Evolutionary conservation across 805 yeast genomes (phyloP), one percentile per base, ranked within the genome.

Genomic region (Suhomyces kilbournensis): DNA sequence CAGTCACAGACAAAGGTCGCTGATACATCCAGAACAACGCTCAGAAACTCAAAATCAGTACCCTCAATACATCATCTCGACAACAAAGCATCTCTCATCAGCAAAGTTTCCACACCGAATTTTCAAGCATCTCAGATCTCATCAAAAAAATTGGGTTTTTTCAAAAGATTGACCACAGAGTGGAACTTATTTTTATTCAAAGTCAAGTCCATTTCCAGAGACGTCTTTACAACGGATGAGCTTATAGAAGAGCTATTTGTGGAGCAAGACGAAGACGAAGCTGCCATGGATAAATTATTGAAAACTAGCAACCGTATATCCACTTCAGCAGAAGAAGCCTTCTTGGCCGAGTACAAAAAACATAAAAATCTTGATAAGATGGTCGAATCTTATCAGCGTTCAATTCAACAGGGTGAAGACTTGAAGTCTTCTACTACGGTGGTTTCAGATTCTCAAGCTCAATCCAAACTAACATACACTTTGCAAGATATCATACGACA

Each of bases 191-290:
- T 60, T 54, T 66, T 54, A 52, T 63, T 55, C 51, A 65, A 63
- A 55, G 43, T 82, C 23, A 72, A 71, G 51, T 61, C 72, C 7
- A 54, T 82, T 0, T 75, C 84, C 2, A 84, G 82, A 56, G 81
- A 76, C 19, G 74, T 74, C 2, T 70, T 80, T 40, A 70, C 74
- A 17, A 71, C 78, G 3, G 82, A 80, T 68, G 83, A 81, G 56
- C 68, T 73, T 1, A 70, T 78, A 0, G 78, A 75, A 47, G 82
- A 79, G 40, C 65, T 83, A 10, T 84, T 84, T 60, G 75, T 74
- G 7, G 74, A 57, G 53, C 70, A 54, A 57, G 79, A 58, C 60
- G 65, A 50, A 43, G 78, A 63, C 60, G 66, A 63, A 20, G 52
- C 46, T 10, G 44, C 56, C 39, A 63, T 65, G 56, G 77, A 65